Conservation (phyloP, 768 basidiomycete species). For the Mycena vitilis region DNA sequence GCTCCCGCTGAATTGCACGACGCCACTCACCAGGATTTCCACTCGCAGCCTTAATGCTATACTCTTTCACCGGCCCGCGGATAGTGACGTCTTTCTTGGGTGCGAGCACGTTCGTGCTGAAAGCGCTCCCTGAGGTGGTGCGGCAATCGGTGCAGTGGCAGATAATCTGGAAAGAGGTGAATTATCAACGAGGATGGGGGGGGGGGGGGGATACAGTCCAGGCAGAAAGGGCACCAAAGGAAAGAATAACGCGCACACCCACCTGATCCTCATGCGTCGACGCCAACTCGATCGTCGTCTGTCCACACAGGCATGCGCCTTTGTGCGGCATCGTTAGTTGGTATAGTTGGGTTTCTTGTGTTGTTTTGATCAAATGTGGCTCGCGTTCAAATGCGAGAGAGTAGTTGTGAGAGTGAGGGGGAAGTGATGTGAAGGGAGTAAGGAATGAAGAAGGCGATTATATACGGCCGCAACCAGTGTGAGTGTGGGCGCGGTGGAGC, state of each 20-base stretch:
- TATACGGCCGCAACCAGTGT: too few relatives aligned
- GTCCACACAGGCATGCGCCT: constrained; percentile 49
- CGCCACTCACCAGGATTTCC: constrained; percentile 47
- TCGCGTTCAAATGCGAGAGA: too few relatives aligned
- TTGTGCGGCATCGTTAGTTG: constrained; percentile 39
- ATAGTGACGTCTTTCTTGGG: constrained; percentile 48
- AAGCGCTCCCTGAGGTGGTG: constrained; percentile 52
- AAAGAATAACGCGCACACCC: not conserved
- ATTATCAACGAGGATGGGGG: too few relatives aligned
- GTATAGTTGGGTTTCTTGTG: not conserved
- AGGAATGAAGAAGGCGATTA: too few relatives aligned
- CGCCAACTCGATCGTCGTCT: constrained; percentile 44
- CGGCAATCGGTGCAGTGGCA: constrained; percentile 54
- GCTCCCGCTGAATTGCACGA: not conserved
- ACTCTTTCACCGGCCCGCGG: constrained; percentile 48
- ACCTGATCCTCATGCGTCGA: constrained; percentile 46
- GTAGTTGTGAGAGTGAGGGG: too few relatives aligned
- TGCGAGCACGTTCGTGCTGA: constrained; percentile 52
- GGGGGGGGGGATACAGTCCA: too few relatives aligned
- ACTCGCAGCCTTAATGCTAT: constrained; percentile 43
- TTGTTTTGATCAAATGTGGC: too few relatives aligned
- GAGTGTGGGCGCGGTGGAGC: too few relatives aligned
- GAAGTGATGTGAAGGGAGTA: too few relatives aligned
- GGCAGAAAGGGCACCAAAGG: too few relatives aligned
- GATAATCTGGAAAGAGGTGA: too few relatives aligned